Percentiles rank a stretch among this genome's conserved stretches.
Conservation (phyloP, 2,329 filamentous ascomycete genomes). For the Calonectria leucothoes region DNA sequence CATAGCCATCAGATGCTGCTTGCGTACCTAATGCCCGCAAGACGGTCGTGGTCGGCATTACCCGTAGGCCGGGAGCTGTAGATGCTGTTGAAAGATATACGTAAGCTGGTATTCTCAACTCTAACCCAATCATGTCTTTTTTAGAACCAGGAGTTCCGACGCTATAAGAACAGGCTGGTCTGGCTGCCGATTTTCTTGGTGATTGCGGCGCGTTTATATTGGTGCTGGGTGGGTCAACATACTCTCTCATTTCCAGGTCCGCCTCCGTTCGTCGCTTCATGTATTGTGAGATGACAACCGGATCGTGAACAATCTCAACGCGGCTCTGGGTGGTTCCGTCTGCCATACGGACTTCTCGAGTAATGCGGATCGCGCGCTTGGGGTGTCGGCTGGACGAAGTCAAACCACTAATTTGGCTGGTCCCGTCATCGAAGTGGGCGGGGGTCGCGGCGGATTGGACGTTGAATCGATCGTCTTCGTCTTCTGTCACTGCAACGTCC, state of each 20-base stretch:
- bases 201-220: constrained; percentile 4
- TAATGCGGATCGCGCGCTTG: constrained; percentile 79
- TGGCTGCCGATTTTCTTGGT: constrained; percentile 20
- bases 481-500: constrained; percentile 67
- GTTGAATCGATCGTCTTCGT: constrained; percentile 77
- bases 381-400: constrained; percentile 72
- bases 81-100: constrained; percentile 56
- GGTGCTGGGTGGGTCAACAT: constrained; percentile 51
- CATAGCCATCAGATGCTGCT: not conserved
- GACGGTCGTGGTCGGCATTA: constrained; percentile 63
- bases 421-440: constrained; percentile 78
- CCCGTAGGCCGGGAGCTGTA: constrained; percentile 62
- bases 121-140: constrained; percentile 48
- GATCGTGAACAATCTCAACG: constrained; percentile 80
- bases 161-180: constrained; percentile 32
- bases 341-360: constrained; percentile 64
- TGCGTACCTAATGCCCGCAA: constrained; percentile 55
- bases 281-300: constrained; percentile 90
- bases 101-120: constrained; percentile 52
- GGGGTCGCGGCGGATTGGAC: constrained; percentile 77
- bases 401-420: constrained; percentile 80
- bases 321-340: constrained; percentile 68
- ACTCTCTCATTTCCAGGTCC: constrained; percentile 80
- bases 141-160: constrained; percentile 44
- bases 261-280: constrained; percentile 79